Conservation (phyloP, 441 rosid species). For the Syzygium malaccense region DNA sequence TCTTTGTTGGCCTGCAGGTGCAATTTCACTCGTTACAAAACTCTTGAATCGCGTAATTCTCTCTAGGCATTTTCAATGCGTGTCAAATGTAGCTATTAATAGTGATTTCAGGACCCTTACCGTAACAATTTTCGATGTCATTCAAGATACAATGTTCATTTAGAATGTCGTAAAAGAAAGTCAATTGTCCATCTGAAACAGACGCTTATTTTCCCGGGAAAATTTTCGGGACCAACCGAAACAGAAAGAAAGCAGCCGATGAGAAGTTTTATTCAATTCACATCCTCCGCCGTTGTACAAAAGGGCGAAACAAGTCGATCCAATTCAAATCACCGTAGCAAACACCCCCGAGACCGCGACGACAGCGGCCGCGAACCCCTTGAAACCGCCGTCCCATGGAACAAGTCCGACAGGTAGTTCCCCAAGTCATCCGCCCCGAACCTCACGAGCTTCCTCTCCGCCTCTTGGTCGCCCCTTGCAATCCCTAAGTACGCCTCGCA, state of each 20-base stretch:
- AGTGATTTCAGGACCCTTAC: background rate
- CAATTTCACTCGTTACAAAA: background rate
- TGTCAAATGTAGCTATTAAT: background rate
- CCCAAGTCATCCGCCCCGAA: conserved; percentile 44
- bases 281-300: background rate
- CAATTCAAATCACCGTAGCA: conserved; percentile 1
- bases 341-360: conserved; percentile 14
- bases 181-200: background rate
- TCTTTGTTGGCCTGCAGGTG: background rate
- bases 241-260: background rate
- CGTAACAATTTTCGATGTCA: background rate
- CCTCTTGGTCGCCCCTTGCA: conserved; percentile 17
- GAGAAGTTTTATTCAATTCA: background rate
- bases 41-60: background rate
- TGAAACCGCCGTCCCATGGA: conserved; percentile 33
- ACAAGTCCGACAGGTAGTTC: conserved; percentile 51
- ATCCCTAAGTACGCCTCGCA: background rate
- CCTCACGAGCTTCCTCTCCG: conserved; percentile 19
- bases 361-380: conserved; percentile 14
- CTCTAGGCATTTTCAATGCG: background rate
- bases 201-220: background rate
- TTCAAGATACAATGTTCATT: background rate
- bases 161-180: background rate
- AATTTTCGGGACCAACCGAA: background rate
- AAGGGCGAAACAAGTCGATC: background rate